These are phyloP conservation scores for Aspergillaceae sp. DNA, from an alignment of 2,329 filamentous ascomycete genomes.

Conservation along the genomic window DNA sequence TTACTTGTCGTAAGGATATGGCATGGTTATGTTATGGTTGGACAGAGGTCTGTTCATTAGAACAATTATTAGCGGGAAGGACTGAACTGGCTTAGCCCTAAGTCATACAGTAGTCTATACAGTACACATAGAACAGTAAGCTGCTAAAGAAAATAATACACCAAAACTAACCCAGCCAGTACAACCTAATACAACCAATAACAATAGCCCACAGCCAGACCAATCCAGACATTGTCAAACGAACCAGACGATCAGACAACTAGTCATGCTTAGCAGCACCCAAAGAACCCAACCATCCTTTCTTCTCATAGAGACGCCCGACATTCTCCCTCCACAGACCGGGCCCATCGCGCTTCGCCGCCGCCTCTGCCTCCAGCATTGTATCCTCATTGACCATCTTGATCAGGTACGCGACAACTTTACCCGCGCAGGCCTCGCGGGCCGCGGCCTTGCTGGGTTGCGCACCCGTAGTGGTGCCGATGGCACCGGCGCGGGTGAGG, in stretches of 20 bases:
- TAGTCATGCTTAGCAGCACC: neutral
- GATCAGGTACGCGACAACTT: conserved; percentile 21
- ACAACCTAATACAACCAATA: no score
- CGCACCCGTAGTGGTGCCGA: conserved; percentile 11
- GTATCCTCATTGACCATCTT: conserved; percentile 21
- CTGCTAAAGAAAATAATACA: no score
- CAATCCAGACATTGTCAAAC: neutral
- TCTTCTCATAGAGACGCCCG: neutral
- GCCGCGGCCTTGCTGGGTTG: conserved; percentile 3
- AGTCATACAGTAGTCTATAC: no score
- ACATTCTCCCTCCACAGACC: neutral
- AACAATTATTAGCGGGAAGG: no score
- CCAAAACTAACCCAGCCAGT: no score
- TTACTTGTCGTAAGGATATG: no score
- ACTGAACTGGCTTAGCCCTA: no score
- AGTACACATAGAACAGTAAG: no score
- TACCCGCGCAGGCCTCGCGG: conserved; percentile 16
- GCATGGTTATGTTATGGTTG: no score
- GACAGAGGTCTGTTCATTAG: no score
- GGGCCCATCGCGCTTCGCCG: conserved; percentile 3
- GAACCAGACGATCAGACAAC: no score
- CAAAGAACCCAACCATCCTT: neutral
- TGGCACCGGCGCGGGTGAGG: conserved; percentile 20
- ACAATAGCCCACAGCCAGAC: neutral
- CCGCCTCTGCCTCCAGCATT: conserved; percentile 3